These are phyloP conservation scores for Candida alai DNA, from an alignment of 805 yeast species.

Conservation along the genomic window DNA sequence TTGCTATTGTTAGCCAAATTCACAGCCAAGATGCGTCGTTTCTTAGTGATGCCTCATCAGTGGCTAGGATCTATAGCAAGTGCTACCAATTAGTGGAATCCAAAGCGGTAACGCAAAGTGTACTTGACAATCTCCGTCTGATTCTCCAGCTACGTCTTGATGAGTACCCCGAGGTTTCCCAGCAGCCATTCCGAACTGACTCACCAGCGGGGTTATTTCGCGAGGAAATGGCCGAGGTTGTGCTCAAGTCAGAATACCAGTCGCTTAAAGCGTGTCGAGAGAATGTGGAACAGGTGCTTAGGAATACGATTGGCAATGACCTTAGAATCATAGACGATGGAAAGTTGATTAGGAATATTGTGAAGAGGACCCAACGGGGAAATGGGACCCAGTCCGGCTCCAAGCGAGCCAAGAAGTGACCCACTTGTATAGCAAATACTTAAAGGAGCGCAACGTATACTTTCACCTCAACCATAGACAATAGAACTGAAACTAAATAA, in stretches of 20 bases:
- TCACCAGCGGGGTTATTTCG: too few relatives aligned
- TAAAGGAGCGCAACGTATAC: too few relatives aligned
- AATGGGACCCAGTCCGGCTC: background rate
- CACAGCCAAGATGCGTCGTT: constrained; percentile 13
- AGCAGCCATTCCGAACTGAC: constrained; percentile 15
- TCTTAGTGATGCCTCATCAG: constrained; percentile 11
- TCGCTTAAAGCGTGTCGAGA: constrained; percentile 45
- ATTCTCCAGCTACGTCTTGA: constrained; percentile 34
- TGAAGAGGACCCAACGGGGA: constrained; percentile 46
- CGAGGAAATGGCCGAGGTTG: constrained; percentile 48
- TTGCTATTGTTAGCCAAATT: constrained; percentile 33
- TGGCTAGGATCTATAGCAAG: constrained; percentile 54
- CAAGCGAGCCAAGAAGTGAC: constrained; percentile 1
- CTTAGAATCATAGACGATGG: constrained; percentile 53
- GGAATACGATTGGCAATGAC: constrained; percentile 16
- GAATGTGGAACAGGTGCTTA: constrained; percentile 23
- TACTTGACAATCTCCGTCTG: constrained; percentile 24
- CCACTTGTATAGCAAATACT: background rate
- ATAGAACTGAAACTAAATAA: background rate
- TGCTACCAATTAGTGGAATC: constrained; percentile 58
- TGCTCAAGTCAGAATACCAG: constrained; percentile 52
- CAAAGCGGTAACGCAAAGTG: constrained; percentile 41
- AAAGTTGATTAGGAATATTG: constrained; percentile 53
- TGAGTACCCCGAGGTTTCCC: constrained; percentile 46
- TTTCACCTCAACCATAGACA: background rate